phyloP scores from a whole-genome alignment of 2,329 filamentous ascomycete species.

The Didymella keratinophila region DNA sequence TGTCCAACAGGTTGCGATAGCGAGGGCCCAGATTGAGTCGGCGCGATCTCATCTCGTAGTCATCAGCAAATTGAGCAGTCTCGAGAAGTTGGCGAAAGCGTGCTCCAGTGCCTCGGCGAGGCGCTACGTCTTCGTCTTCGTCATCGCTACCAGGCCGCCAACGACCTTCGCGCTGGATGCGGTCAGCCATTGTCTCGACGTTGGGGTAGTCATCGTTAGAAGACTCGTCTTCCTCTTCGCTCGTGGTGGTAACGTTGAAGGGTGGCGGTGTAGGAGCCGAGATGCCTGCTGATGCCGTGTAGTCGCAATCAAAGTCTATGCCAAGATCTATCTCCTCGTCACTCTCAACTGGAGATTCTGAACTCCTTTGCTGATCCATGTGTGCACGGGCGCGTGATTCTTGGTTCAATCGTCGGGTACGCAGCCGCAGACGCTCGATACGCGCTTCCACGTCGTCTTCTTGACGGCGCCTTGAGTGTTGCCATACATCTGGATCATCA shows the following conservation, averaged over 20 bases:
- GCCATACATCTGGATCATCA: conserved; percentile 45
- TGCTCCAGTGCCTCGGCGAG: conserved; percentile 33
- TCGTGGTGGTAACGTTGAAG: conserved; percentile 52
- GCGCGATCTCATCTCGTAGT: conserved; percentile 32
- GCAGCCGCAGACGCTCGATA: conserved; percentile 37
- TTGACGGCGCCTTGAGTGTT: conserved; percentile 35
- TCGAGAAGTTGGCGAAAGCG: conserved; percentile 36
- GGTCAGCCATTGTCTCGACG: conserved; percentile 51
- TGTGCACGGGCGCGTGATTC: conserved; percentile 10
- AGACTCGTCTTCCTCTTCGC: conserved; percentile 44
- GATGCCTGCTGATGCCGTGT: conserved; percentile 38
- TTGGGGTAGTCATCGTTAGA: conserved; percentile 50
- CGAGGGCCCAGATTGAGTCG: conserved; percentile 12
- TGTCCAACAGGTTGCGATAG: conserved; percentile 15
- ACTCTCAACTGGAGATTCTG: conserved; percentile 16
- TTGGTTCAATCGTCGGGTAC: conserved; percentile 23
- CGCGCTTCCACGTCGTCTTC: conserved; percentile 39
- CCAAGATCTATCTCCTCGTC: conserved; percentile 37
- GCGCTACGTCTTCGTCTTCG: conserved; percentile 47
- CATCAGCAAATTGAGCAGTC: conserved; percentile 37
- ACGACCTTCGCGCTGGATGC: conserved; percentile 49
- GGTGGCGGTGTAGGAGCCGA: conserved; percentile 50
- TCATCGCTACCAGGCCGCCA: conserved; percentile 50
- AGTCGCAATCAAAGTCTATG: conserved; percentile 41
- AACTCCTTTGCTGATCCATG: conserved; percentile 11